Evolutionary conservation across 148 eudicot genomes (phyloP), one percentile per base, ranked within the genome.

Genomic region (Limonium bicolor): DNA sequence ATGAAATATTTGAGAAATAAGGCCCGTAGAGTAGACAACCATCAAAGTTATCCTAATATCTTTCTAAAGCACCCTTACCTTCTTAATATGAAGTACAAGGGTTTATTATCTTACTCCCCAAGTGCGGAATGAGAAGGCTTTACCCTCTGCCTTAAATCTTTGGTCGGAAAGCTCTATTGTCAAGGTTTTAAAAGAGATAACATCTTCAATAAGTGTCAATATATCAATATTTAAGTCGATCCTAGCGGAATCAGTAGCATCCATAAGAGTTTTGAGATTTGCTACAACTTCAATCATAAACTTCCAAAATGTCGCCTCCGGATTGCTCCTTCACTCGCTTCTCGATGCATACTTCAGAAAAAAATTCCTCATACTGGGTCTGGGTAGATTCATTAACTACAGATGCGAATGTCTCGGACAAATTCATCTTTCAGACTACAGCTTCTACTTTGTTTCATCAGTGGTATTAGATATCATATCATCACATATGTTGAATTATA

Each of bases 11-110:
- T 10, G 83, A 84, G 51, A 83, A 88, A 27, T 88, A 75, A 49
- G 97, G 94, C 67, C 56, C 69, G 36, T 65, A n/a, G n/a, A n/a
- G n/a, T n/a, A 88, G 45, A 88, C 79, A 25, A 88, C 84, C 70
- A 83, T 92, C 72, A 88, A 68, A 34, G 58, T 81, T 44, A 83
- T 70, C 50, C 80, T 80, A 3, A 83, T 70, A 25, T 94, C 96
- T 63, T 88, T 94, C 58, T 79, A 83, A 60, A 83, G 67, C 37
- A 83, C 56, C 68, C 54, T 83, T 39, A 83, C 23, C 34, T 68
- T 80, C 16, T 70, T 28, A 35, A 77, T 83, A 17, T 90, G 96
- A 41, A 83, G 79, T 19, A 88, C 70, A 24, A 80, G 81, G 35
- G 62, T 52, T 55, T 88, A 79, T 62, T 77, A 73, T 13, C 17